Percentiles rank a stretch among this genome's conserved stretches.
Evolutionary conservation across 192 early-diverging fungal genomes (phyloP).

Genomic region (Backusella sp.): DNA sequence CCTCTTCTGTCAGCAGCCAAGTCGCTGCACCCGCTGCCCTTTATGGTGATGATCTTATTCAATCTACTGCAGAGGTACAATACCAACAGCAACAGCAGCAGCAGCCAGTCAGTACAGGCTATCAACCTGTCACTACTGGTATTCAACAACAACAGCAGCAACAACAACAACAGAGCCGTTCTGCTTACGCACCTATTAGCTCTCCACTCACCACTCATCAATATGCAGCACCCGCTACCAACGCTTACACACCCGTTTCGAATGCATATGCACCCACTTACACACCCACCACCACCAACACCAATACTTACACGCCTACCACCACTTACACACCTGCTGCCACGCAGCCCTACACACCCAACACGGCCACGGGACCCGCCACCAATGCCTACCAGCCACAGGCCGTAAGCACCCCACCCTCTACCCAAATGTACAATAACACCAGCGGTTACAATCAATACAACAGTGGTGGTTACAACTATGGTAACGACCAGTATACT

Average conservation of each 20-base stretch:
- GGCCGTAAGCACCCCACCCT: background rate
- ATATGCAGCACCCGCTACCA: conserved; percentile 19
- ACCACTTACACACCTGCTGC: conserved; percentile 32
- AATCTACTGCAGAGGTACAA: conserved; percentile 6
- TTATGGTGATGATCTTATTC: conserved; percentile 27
- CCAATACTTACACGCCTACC: conserved; percentile 17
- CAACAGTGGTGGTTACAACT: background rate
- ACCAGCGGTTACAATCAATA: background rate
- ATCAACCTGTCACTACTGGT: background rate
- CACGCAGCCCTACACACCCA: background rate
- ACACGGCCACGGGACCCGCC: background rate
- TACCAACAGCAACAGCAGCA: background rate
- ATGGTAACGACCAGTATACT: conserved; percentile 2
- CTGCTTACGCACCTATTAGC: background rate
- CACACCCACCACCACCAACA: conserved; percentile 13
- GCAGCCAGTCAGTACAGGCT: background rate
- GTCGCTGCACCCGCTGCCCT: background rate
- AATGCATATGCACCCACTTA: conserved; percentile 24
- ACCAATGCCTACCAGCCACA: conserved; percentile 24
- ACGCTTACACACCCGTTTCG: conserved; percentile 8
- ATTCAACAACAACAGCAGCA: background rate
- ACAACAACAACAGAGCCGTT: background rate
- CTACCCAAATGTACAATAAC: background rate
- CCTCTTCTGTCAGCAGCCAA: background rate
- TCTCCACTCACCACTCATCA: conserved; percentile 36